Evolutionary conservation across 495 filamentous ascomycete genomes (phyloP).

Genomic region (Penicillium steckii): DNA sequence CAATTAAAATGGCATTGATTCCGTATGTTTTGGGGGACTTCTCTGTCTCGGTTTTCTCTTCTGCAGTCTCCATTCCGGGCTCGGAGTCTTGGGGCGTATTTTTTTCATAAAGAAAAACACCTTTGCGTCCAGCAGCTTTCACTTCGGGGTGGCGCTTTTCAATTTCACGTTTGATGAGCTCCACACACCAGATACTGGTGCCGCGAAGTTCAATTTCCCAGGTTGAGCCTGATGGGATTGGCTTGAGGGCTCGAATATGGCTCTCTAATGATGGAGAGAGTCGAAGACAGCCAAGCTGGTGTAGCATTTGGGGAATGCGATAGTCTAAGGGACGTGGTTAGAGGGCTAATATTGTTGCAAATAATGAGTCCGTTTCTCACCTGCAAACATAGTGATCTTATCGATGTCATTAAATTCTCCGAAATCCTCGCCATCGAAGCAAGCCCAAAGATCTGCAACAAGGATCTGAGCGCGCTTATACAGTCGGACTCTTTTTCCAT

Average conservation of each 20-base stretch:
- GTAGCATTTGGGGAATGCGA: slow-evolving; percentile 89
- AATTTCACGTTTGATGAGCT: slow-evolving; percentile 86
- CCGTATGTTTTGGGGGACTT: slow-evolving; percentile 23
- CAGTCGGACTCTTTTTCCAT: slow-evolving; percentile 72
- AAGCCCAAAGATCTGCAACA: slow-evolving; percentile 93
- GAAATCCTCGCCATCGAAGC: slow-evolving; percentile 76
- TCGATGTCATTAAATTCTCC: slow-evolving; percentile 90
- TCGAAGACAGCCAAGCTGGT: slow-evolving; percentile 75
- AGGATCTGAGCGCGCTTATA: slow-evolving; percentile 95
- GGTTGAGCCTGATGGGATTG: slow-evolving; percentile 66
- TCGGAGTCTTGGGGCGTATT: slow-evolving; percentile 1
- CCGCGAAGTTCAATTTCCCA: slow-evolving; percentile 91
- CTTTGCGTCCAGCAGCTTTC: slow-evolving; percentile 21
- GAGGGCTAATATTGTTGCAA: not conserved
- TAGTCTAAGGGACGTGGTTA: slow-evolving; percentile 61
- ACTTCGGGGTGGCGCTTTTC: slow-evolving; percentile 64
- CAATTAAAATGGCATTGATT: slow-evolving; percentile 89
- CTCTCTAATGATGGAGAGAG: slow-evolving; percentile 78
- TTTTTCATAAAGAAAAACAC: not conserved
- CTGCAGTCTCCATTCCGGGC: not conserved
- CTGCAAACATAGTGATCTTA: slow-evolving; percentile 95
- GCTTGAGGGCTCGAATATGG: slow-evolving; percentile 59
- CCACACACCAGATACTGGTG: slow-evolving; percentile 90
- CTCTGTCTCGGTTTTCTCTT: slow-evolving; percentile 15
- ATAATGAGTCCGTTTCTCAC: slow-evolving; percentile 27